Evolutionary conservation across 306 rosid species (phyloP).

Genomic region (Cucurbita moschata): DNA sequence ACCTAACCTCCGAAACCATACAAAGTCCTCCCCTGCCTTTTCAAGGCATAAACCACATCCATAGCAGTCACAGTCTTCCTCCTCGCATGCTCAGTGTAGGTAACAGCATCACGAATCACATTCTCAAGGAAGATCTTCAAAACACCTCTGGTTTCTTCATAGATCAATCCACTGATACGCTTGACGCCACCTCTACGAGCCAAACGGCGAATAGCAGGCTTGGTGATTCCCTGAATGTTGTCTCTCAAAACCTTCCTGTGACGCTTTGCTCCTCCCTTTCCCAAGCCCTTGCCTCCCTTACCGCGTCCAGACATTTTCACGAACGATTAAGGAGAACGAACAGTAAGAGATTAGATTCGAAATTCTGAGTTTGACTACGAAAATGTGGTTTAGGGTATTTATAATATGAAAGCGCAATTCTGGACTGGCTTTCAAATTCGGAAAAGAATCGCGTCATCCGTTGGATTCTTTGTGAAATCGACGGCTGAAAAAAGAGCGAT

Average conservation of each 20-base stretch:
- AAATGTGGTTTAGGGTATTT: neutral
- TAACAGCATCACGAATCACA: slow-evolving; percentile 24
- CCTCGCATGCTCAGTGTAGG: slow-evolving; percentile 17
- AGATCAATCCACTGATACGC: slow-evolving; percentile 19
- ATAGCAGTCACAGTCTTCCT: slow-evolving; percentile 22
- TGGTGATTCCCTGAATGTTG: slow-evolving; percentile 19
- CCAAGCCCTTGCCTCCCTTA: slow-evolving; percentile 26
- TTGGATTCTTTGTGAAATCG: neutral
- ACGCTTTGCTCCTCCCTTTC: slow-evolving; percentile 20
- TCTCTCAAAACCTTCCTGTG: slow-evolving; percentile 17
- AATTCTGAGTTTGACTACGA: too few relatives aligned
- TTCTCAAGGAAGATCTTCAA: slow-evolving; percentile 21
- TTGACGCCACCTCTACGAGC: slow-evolving; percentile 25
- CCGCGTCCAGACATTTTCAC: slow-evolving; percentile 18
- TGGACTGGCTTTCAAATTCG: neutral
- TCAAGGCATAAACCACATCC: slow-evolving; percentile 17
- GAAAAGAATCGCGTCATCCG: neutral
- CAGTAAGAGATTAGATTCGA: too few relatives aligned
- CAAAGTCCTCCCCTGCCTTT: slow-evolving; percentile 20
- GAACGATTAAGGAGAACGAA: neutral
- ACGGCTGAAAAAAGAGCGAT: neutral
- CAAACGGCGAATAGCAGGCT: slow-evolving; percentile 21
- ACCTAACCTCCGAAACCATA: slow-evolving; percentile 21
- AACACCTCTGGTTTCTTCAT: slow-evolving; percentile 22
- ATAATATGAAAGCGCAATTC: neutral